A percentile compares a stretch with the other conserved stretches of the same genome.
Conservation (phyloP, 1,284 basidiomycete species). For the Boletellus dicymbophilus region DNA sequence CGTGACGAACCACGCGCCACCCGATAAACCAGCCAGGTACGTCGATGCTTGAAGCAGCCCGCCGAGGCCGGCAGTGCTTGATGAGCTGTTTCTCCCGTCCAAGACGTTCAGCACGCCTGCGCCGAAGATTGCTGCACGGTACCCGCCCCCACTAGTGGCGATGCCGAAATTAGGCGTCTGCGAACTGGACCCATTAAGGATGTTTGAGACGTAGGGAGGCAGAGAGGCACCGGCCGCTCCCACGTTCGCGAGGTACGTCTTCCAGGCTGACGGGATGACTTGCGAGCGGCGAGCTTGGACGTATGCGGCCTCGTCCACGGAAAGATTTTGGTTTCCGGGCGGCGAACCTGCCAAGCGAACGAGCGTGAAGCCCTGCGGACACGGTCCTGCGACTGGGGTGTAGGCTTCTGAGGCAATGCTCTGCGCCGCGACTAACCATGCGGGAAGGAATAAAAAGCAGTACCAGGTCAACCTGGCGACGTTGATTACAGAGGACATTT, state of each 20-base stretch:
- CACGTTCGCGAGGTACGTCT: conserved; percentile 37
- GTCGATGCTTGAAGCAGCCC: conserved; percentile 51
- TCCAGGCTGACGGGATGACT: conserved; percentile 35
- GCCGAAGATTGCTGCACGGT: conserved; percentile 51
- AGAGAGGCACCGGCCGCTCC: conserved; percentile 25
- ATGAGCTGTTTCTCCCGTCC: conserved; percentile 48
- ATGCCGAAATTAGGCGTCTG: conserved; percentile 42
- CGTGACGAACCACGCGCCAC: conserved; percentile 41
- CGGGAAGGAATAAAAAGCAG: conserved; percentile 7
- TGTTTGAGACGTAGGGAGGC: conserved; percentile 37
- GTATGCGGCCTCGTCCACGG: conserved; percentile 32
- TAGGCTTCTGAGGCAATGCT: conserved; percentile 23
- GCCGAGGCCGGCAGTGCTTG: conserved; percentile 42
- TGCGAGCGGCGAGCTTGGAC: conserved; percentile 30
- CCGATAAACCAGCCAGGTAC: conserved; percentile 47
- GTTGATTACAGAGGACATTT: background rate
- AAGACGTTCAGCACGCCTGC: conserved; percentile 50
- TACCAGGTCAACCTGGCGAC: conserved; percentile 12
- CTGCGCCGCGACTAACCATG: conserved; percentile 22
- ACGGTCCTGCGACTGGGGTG: conserved; percentile 28
- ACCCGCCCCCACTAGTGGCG: conserved; percentile 47
- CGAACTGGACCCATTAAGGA: conserved; percentile 28
- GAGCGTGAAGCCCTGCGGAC: conserved; percentile 34
- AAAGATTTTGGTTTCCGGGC: conserved; percentile 30
- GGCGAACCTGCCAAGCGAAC: conserved; percentile 36